Evolutionary conservation across 1,284 basidiomycete species (phyloP).

Genomic region (Ceratobasidium sp.): DNA sequence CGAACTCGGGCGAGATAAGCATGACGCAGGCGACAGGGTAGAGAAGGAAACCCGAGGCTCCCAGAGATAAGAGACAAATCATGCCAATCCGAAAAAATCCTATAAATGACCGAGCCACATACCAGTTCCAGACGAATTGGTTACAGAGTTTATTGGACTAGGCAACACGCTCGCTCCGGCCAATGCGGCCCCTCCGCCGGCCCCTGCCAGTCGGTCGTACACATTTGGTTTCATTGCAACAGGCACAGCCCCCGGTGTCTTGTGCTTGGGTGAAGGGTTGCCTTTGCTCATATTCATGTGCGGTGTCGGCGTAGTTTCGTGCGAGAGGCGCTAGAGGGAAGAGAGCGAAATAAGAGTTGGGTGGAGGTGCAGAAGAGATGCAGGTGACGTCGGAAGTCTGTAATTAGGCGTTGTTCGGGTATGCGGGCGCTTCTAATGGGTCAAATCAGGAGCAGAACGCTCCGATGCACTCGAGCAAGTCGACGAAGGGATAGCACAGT

Average conservation of each 20-base stretch:
- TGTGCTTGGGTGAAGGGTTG: conserved; percentile 20
- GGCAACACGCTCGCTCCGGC: conserved; percentile 25
- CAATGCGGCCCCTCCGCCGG: conserved; percentile 21
- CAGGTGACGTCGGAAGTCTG: conserved; percentile 24
- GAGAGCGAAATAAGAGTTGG: neutral
- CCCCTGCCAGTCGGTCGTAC: conserved; percentile 29
- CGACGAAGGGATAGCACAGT: neutral
- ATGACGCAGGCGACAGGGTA: conserved; percentile 38
- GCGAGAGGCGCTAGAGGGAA: neutral
- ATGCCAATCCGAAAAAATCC: neutral
- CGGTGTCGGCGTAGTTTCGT: neutral
- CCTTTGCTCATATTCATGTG: neutral
- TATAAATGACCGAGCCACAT: neutral
- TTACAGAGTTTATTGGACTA: conserved; percentile 14
- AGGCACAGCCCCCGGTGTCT: conserved; percentile 18
- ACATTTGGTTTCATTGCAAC: conserved; percentile 17
- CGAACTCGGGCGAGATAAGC: conserved; percentile 37
- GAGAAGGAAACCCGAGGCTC: conserved; percentile 13
- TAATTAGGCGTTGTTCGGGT: conserved; percentile 39
- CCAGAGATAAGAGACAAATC: conserved; percentile 39
- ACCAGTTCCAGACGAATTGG: conserved; percentile 29
- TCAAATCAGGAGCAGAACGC: neutral
- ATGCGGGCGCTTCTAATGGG: neutral
- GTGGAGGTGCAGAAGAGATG: neutral
- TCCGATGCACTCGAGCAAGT: neutral